Base-by-base conservation (phyloP, 2,329 filamentous ascomycete genomes). In the Verticillium isaacii region DNA sequence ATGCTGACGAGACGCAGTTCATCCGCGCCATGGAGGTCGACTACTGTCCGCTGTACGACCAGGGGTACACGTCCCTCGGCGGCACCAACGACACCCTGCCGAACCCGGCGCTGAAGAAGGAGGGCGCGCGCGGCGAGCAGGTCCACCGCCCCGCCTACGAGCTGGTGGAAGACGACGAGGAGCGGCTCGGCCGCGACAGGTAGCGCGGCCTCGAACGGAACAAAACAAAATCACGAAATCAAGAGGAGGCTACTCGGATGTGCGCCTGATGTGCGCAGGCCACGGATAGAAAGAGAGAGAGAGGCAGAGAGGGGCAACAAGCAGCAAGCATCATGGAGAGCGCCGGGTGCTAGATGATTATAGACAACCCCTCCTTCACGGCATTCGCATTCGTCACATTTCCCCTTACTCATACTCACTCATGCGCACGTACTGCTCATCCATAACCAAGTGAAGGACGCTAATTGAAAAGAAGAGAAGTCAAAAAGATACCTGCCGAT, bases 31-130 rank as follows among this genome's bases (percentile, higher is more conserved):
- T 98, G 34, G 82, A 86, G 1, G 87, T 98, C 32, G 87, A 89
- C 5, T 99, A 97, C 72, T 98, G 95, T 74, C 78, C 81, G 12
- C 80, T 99, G 32, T 99, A 99, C 74, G 92, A 97, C 73, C 80
- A 71, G 67, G 94, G 94, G 11, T 97, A 95, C 75, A 97, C 95
- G 2, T 94, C 90, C 66, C 81, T 99, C n/a, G 95, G 95, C 23
- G 94, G 95, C 3, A 92, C 87, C 29, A 88, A 87, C 61, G 92
- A 99, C 76, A 99, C 95, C 2, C 85, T 90, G 66, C 93, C 92
- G 0, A 99, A 99, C 72, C 95, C 95, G 11, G 86, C 85, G 39
- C 76, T 96, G 68, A 83, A 80, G 65, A 68, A 66, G 59, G 73
- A 70, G 14, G 69, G 70, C 17, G 70, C 70, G 41, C 72, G 70